Conservation (phyloP, 2,329 filamentous ascomycete species). For the Ascochyta clinopodiicola region DNA sequence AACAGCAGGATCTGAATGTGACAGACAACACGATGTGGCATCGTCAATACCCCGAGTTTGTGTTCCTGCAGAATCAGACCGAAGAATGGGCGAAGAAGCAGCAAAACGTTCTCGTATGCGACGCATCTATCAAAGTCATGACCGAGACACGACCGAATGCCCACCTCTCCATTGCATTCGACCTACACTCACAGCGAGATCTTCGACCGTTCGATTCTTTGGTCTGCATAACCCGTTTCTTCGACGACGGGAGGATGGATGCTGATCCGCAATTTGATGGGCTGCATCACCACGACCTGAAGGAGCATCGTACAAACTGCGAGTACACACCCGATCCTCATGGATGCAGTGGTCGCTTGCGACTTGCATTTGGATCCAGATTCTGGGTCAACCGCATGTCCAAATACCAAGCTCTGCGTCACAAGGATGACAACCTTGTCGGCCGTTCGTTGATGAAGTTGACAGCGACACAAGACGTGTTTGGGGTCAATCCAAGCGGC, state of each 20-base stretch:
- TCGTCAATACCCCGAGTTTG: slow-evolving; percentile 42
- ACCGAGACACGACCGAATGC: slow-evolving; percentile 45
- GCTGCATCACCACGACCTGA: slow-evolving; percentile 24
- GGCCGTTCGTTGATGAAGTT: slow-evolving; percentile 43
- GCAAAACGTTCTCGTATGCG: slow-evolving; percentile 49
- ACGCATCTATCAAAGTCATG: slow-evolving; percentile 52
- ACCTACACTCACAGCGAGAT: slow-evolving; percentile 44
- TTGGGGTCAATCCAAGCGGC: slow-evolving; percentile 38
- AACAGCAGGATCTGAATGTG: slow-evolving; percentile 41
- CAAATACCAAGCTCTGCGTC: slow-evolving; percentile 30
- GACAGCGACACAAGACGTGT: slow-evolving; percentile 53
- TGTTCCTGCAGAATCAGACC: slow-evolving; percentile 28
- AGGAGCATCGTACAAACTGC: slow-evolving; percentile 32
- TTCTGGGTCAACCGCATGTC: slow-evolving; percentile 53
- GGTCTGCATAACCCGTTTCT: slow-evolving; percentile 45
- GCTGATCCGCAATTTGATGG: slow-evolving; percentile 33
- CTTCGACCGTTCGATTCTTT: slow-evolving; percentile 38
- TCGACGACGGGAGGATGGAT: slow-evolving; percentile 33
- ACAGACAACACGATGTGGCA: slow-evolving; percentile 41
- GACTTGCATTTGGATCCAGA: slow-evolving; percentile 50
- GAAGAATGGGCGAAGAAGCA: slow-evolving; percentile 30
- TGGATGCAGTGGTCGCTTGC: slow-evolving; percentile 29
- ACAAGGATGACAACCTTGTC: slow-evolving; percentile 35
- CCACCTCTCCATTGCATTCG: slow-evolving; percentile 41
- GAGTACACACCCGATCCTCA: slow-evolving; percentile 25